A percentile compares a stretch with the other conserved stretches of the same genome.
Conservation (phyloP, 768 basidiomycete genomes). For the Collybia sp. region DNA sequence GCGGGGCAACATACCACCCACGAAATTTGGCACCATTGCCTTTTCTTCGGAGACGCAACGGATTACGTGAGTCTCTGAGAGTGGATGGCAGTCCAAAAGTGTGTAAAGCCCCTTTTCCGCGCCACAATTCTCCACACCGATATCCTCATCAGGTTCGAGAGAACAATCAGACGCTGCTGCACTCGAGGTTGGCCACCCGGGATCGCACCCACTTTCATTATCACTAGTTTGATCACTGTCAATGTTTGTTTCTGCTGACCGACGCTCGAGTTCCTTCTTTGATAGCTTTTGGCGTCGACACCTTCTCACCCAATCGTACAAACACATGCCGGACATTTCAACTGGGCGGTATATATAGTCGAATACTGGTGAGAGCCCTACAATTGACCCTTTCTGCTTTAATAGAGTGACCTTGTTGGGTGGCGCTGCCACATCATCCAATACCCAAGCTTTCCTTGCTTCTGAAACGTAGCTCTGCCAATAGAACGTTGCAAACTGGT, state of each 20-base stretch:
- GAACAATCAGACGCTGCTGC: too few species aligned
- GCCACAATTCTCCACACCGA: too few species aligned
- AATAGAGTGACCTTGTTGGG: conserved; percentile 10
- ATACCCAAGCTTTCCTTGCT: too few species aligned
- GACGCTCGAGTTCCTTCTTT: not conserved
- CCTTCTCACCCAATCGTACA: conserved; percentile 17
- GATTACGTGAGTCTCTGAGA: not conserved
- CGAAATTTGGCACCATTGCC: not conserved
- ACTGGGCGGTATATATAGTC: conserved; percentile 13
- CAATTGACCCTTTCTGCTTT: conserved; percentile 10
- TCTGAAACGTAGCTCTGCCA: too few species aligned
- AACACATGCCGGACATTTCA: conserved; percentile 5
- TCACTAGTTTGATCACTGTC: not conserved
- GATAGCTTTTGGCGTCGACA: not conserved
- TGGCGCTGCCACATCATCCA: too few species aligned
- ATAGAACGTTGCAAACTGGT: too few species aligned
- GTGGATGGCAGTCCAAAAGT: not conserved
- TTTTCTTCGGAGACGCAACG: not conserved
- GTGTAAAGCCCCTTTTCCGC: not conserved
- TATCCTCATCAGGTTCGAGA: too few species aligned
- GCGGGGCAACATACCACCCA: not conserved
- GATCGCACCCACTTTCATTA: too few species aligned
- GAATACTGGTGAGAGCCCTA: conserved; percentile 15
- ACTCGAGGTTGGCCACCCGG: too few species aligned
- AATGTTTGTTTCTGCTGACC: not conserved